phyloP scores from a whole-genome alignment of 1,284 basidiomycete genomes.

The Trichosporon coremiiforme region DNA sequence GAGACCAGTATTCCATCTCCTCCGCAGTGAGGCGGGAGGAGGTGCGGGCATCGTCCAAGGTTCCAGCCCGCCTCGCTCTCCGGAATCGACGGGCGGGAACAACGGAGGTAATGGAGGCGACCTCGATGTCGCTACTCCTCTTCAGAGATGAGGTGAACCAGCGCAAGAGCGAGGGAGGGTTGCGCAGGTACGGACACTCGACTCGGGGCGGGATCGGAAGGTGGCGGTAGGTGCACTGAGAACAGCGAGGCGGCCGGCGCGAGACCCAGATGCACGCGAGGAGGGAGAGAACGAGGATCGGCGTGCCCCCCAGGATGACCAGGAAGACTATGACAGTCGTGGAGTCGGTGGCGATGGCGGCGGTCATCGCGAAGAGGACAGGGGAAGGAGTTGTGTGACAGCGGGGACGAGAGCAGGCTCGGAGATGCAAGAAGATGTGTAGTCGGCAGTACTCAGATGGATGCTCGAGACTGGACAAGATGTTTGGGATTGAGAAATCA shows the following conservation, averaged over 20 bases:
- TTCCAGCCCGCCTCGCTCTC: neutral
- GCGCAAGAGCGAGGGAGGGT: neutral
- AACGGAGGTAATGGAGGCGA: neutral
- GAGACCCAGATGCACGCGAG: no score
- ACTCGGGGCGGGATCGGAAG: neutral
- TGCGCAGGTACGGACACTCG: neutral
- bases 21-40: neutral
- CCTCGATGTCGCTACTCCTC: neutral
- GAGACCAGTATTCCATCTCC: neutral
- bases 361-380: no score
- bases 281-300: no score
- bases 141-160: neutral
- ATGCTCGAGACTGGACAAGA: no score
- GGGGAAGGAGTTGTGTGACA: no score
- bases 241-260: neutral
- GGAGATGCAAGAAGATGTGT: no score
- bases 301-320: no score
- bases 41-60: neutral
- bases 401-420: no score
- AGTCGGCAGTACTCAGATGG: no score
- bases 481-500: no score
- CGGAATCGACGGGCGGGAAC: neutral
- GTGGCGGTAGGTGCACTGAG: neutral
- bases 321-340: no score
- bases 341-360: no score